Base-by-base conservation (phyloP, 2,329 filamentous ascomycete species). In the Rutstroemia sp. region DNA sequence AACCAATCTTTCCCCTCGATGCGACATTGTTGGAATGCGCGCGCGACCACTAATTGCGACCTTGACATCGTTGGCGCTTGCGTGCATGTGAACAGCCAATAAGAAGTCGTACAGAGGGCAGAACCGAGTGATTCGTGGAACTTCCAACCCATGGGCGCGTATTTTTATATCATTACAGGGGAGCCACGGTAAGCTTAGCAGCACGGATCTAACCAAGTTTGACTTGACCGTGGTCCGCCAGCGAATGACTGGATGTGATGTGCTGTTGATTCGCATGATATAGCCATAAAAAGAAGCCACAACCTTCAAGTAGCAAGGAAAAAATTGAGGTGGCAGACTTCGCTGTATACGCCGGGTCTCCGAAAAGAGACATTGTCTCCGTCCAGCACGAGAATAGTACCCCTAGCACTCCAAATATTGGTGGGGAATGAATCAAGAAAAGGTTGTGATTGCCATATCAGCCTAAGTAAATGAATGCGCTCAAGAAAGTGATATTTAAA, bases 81-180 rank as follows among this genome's bases (percentile, higher is more conserved):
- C 49, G 37, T 56, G 41, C 49, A 51, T 47, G 9, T 5, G 21
- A 41, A 19, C 30, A n/a, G 19, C 54, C 54, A 56, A 56, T 56
- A 14, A 48, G 19, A 39, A 6, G 12, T 16, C 42, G 42, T 27
- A 52, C 39, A 39, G 25, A 21, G 46, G 51, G 54, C 39, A 56
- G 48, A 47, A 25, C 41, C 53, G 17, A 21, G 42, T 48, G 5
- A 41, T 48, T 48, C n/a, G 23, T 37, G 27, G 41, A 17, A 38
- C 49, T 34, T 34, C 3, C 30, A 34, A 34, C 2, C 30, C 30
- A 34, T 4, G 30, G 12, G 30, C 30, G 30, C 30, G 30, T 34
- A 34, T 34, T 34, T 34, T 12, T 34, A 34, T 34, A 44, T 44
- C 41, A 23, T 44, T 17, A 21, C 17, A 19, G 21, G 41, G 39